These are phyloP conservation scores for Lachnellula hyalina DNA, from an alignment of 2,329 filamentous ascomycete genomes.

Conservation along the genomic window DNA sequence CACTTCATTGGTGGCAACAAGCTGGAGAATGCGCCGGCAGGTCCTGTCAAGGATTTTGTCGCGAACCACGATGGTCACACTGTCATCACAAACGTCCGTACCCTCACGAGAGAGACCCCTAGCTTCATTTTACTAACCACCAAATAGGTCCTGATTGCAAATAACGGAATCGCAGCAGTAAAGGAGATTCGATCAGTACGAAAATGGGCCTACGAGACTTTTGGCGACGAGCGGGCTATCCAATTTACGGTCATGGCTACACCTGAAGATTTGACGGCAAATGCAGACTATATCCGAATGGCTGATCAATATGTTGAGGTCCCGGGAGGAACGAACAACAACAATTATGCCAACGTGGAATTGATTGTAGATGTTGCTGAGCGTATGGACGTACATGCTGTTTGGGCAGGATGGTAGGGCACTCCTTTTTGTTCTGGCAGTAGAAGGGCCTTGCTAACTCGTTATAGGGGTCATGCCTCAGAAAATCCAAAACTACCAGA, in stretches of 20 bases:
- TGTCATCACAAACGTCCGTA: constrained; percentile 89
- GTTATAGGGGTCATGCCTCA: constrained; percentile 82
- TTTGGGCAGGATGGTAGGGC: constrained; percentile 95
- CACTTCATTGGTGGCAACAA: constrained; percentile 97
- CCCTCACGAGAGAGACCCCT: not conserved
- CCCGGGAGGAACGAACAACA: constrained; percentile 98
- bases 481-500: constrained; percentile 98
- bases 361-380: constrained; percentile 98
- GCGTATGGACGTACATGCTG: constrained; percentile 96
- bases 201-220: constrained; percentile 99
- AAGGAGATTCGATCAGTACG: constrained; percentile 98
- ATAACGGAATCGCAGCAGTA: constrained; percentile 99
- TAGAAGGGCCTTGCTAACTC: not conserved
- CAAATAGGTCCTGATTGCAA: constrained; percentile 86
- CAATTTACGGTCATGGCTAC: constrained; percentile 99
- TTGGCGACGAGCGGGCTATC: constrained; percentile 95
- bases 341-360: constrained; percentile 99
- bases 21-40: constrained; percentile 72
- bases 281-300: constrained; percentile 99
- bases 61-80: constrained; percentile 86
- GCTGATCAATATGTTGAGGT: constrained; percentile 99
- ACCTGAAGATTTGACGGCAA: constrained; percentile 92
- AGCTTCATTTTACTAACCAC: not conserved
- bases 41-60: constrained; percentile 96
- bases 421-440: not conserved